Evolutionary conservation across 768 basidiomycete genomes (phyloP), one percentile per base, ranked within the genome.

Genomic region (Stropharia rugosoannulata): DNA sequence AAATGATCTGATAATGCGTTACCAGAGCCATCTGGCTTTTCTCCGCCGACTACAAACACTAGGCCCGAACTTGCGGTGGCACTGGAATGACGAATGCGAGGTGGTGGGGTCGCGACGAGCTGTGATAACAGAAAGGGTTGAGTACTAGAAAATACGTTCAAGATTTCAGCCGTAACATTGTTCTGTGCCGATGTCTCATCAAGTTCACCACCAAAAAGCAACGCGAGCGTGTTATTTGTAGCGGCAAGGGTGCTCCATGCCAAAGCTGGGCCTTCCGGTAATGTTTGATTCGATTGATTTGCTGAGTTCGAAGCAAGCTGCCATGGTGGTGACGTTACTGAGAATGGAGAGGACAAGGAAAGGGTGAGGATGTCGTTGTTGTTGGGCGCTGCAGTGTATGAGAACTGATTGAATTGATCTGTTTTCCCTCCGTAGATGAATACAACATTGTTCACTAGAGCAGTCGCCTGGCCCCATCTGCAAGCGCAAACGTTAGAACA

Each of bases 391-490:
- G 85, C 81, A 32, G 80, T 79, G 69, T 95, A 96, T 2, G 85
- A 81, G 65, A 78, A 90, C 13, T 77, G 65, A 67, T 88, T 86
- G 69, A 69, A 81, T 35, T 78, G 75, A 69, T 93, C 90, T 39
- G 85, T 87, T 67, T 91, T 85, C 46, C 94, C 94, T 37, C 93
- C 94, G 56, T 90, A 85, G 40, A 95, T 73, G 66, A 84, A 84
- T 41, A 95, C 74, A 10, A 76, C 75, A 58, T 83, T 77, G 62
- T 80, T 75, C 19, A 88, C 67, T 41, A 87, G 63, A 16, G 83
- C 79, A 0, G 75, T 72, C 4, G 90, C 89, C 59, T 93, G 91
- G 27, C 87, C 94, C 94, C 94, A 96, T 76, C 94, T 95, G 36
- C 16, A 57, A 9, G n/a, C 29, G 27, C 10, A 6, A 50, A 9